Base-by-base conservation (phyloP, 495 filamentous ascomycete genomes). In the Penicillium ochrochloron region DNA sequence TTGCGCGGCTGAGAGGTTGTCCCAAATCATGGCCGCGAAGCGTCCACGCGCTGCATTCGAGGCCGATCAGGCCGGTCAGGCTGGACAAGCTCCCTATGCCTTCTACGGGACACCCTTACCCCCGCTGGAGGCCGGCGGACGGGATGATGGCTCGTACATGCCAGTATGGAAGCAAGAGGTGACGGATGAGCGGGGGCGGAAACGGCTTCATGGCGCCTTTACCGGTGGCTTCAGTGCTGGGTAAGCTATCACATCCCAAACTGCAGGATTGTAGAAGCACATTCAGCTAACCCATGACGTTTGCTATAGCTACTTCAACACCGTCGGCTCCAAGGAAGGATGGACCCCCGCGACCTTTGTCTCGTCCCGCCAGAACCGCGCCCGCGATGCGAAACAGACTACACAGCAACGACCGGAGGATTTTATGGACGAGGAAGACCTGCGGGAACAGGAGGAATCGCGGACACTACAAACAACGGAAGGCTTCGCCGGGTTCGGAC, bases 141-240 rank as follows among this genome's bases (percentile, higher is more conserved):
- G 93, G 59, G 95, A 98, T 78, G 93, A 98, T 80, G 95, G 93
- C 61, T 94, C 93, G 41, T 97, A 93, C 77, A 87, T 96, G 27
- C 95, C 95, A 0, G 76, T 97, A 11, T 98, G 95, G 95, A 96
- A 97, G 76, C 95, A 99, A 80, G 93, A 97, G 77, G 94, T 97
- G 70, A 91, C 88, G 48, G 95, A 99, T 78, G 96, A 98, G 76
- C 87, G 88, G 60, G 95, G 95, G 27, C 85, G 92, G 68, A 96
- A 96, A 76, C 87, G 95, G 50, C 81, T 99, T 5, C 95, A 99
- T 75, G 95, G 95, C 64, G 95, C 95, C 66, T 99, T 99, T 70
- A 98, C 94, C 17, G 95, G 95, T 66, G 95, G 95, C 29, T 99
- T 90, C 75, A 97, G 93, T 79, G 96, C 95, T 78, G 95, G 95